Evolutionary conservation across 2,329 filamentous ascomycete genomes (phyloP).

Genomic region (Aureobasidium sp.): DNA sequence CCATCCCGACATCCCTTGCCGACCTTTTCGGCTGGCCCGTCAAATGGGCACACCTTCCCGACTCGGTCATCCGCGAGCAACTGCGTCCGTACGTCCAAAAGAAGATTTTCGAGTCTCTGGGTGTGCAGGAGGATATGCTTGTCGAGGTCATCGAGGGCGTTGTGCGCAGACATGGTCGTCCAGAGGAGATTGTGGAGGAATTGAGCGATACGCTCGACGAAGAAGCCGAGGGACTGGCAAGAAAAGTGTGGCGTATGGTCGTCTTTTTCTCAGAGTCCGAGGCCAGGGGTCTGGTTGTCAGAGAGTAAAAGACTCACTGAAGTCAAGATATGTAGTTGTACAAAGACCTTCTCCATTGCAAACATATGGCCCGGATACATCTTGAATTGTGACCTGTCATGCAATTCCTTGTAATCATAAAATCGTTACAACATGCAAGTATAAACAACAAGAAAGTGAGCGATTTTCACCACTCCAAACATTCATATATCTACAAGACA

Average conservation of each 20-base stretch:
- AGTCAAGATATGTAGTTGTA: background rate
- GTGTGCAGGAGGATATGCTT: slow-evolving; percentile 90
- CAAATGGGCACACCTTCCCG: slow-evolving; percentile 86
- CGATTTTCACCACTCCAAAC: background rate
- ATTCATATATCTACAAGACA: background rate
- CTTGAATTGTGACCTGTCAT: background rate
- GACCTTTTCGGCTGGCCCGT: slow-evolving; percentile 81
- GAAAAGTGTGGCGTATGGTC: slow-evolving; percentile 96
- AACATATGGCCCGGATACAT: too few species aligned
- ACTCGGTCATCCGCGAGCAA: slow-evolving; percentile 71
- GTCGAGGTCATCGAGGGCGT: slow-evolving; percentile 90
- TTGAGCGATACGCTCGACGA: slow-evolving; percentile 88
- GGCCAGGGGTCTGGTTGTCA: slow-evolving; percentile 61
- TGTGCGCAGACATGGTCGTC: slow-evolving; percentile 63
- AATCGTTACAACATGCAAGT: background rate
- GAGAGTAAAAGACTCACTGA: background rate
- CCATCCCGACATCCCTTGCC: slow-evolving; percentile 80
- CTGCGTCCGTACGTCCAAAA: slow-evolving; percentile 93
- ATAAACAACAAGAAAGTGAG: background rate
- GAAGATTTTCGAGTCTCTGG: slow-evolving; percentile 94
- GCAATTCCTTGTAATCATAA: background rate
- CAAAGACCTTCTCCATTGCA: background rate
- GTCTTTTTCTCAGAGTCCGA: slow-evolving; percentile 96
- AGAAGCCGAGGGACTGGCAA: slow-evolving; percentile 85
- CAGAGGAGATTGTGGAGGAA: slow-evolving; percentile 75